A percentile compares a stretch with the other conserved stretches of the same genome.
Evolutionary conservation across 371 early-diverging fungal species (phyloP).

Genomic region (Mucor saturninus): DNA sequence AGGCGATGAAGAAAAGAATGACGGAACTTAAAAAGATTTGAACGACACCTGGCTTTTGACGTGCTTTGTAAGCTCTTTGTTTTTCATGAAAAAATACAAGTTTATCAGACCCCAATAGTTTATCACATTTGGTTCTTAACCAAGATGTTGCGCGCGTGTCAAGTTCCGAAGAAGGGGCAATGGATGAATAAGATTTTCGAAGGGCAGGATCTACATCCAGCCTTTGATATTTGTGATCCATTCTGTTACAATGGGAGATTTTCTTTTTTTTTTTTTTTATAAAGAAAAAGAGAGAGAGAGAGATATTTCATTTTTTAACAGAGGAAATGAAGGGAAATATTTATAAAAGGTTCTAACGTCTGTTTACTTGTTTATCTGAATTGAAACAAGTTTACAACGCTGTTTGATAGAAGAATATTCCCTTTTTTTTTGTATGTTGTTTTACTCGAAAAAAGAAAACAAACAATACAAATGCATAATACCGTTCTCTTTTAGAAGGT

Average conservation of each 20-base stretch:
- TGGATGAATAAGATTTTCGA: slow-evolving; percentile 5
- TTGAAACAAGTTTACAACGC: slow-evolving; percentile 7
- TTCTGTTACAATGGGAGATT: neutral
- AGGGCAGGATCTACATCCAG: slow-evolving; percentile 5
- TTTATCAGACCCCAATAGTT: slow-evolving; percentile 7
- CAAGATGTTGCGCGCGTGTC: neutral
- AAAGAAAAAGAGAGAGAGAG: neutral
- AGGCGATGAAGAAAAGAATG: slow-evolving; percentile 5
- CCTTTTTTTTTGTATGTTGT: neutral
- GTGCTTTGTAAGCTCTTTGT: slow-evolving; percentile 11
- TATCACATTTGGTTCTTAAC: neutral
- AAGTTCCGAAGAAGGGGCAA: neutral
- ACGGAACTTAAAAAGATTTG: slow-evolving; percentile 12
- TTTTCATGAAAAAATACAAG: slow-evolving; percentile 11
- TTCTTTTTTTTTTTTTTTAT: too few species aligned
- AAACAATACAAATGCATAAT: slow-evolving; percentile 5
- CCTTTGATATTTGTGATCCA: slow-evolving; percentile 3
- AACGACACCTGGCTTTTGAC: slow-evolving; percentile 6
- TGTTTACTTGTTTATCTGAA: slow-evolving; percentile 4
- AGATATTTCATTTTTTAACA: neutral
- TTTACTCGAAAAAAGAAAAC: neutral
- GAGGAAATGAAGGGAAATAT: neutral
- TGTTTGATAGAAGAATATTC: neutral
- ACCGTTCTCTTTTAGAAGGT: slow-evolving; percentile 13
- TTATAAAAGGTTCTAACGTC: neutral